Conservation (phyloP, 2,329 filamentous ascomycete species). For the Fusarium sp. region DNA sequence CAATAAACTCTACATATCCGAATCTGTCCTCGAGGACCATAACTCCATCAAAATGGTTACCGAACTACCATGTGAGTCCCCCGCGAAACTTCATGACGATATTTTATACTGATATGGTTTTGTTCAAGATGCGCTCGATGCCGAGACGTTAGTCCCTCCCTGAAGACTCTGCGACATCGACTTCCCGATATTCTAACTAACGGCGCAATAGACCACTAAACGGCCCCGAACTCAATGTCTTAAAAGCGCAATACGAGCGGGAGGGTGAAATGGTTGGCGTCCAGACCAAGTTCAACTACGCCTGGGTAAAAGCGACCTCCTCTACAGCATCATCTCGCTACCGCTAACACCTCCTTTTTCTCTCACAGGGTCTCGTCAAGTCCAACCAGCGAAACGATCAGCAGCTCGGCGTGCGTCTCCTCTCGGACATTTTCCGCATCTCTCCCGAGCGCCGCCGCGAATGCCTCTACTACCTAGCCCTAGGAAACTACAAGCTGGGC, state of each 20-base stretch:
- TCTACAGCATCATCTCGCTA: background rate
- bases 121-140: conserved; percentile 88
- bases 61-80: conserved; percentile 62
- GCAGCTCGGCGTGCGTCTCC: conserved; percentile 91
- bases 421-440: conserved; percentile 96
- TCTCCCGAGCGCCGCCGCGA: conserved; percentile 94
- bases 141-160: conserved; percentile 80
- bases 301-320: conserved; percentile 76
- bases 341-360: conserved; percentile 4
- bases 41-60: conserved; percentile 57
- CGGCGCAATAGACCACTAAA: conserved; percentile 78
- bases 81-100: conserved; percentile 34
- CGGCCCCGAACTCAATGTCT: conserved; percentile 89
- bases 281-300: conserved; percentile 99
- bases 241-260: conserved; percentile 95
- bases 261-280: conserved; percentile 97
- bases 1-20: background rate
- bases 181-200: conserved; percentile 20
- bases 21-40: background rate
- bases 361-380: conserved; percentile 84
- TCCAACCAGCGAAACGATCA: conserved; percentile 87
- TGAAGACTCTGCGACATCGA: background rate
- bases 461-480: conserved; percentile 97
- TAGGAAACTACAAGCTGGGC: conserved; percentile 98
- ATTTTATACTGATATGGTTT: conserved; percentile 26